Conservation (phyloP, 140 eudicot species). For the Bidens hawaiensis region DNA sequence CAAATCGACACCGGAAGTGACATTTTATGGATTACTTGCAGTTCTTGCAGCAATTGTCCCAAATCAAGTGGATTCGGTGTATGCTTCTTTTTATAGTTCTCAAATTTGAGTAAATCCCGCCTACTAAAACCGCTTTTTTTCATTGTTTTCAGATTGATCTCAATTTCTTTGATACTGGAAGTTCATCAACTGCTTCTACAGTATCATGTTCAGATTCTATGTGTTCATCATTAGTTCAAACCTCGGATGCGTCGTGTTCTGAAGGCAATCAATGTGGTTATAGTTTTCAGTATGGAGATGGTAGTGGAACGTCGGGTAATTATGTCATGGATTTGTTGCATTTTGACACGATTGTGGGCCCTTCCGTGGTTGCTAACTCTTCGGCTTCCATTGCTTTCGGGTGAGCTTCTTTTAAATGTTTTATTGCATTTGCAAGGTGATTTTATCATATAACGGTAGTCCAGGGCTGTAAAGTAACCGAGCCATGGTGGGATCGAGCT, state of each 20-base stretch:
- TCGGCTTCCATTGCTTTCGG: slow-evolving; percentile 86
- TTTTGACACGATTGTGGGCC: slow-evolving; percentile 67
- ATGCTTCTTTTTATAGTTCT: slow-evolving; percentile 15
- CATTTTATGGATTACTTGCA: slow-evolving; percentile 84
- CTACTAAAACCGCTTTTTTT: neutral
- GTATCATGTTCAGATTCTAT: slow-evolving; percentile 79
- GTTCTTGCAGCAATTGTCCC: slow-evolving; percentile 78
- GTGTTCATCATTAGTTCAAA: slow-evolving; percentile 57
- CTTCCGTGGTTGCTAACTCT: slow-evolving; percentile 73
- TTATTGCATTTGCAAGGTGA: neutral
- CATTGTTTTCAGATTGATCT: slow-evolving; percentile 53
- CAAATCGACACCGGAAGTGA: slow-evolving; percentile 98
- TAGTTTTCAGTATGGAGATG: slow-evolving; percentile 80
- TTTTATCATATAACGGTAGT: neutral
- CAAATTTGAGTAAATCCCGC: neutral
- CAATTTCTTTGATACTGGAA: slow-evolving; percentile 53
- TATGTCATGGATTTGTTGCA: slow-evolving; percentile 75
- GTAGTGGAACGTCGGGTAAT: slow-evolving; percentile 87
- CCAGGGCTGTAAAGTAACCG: too few relatives aligned
- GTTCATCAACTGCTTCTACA: slow-evolving; percentile 67
- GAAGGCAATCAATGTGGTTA: slow-evolving; percentile 70
- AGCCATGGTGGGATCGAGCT: neutral
- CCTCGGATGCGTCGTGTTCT: slow-evolving; percentile 65
- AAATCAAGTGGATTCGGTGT: slow-evolving; percentile 83
- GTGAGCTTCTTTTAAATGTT: slow-evolving; percentile 36